Conservation (phyloP, 495 filamentous ascomycete species). For the Podospora pseudoanserina region DNA sequence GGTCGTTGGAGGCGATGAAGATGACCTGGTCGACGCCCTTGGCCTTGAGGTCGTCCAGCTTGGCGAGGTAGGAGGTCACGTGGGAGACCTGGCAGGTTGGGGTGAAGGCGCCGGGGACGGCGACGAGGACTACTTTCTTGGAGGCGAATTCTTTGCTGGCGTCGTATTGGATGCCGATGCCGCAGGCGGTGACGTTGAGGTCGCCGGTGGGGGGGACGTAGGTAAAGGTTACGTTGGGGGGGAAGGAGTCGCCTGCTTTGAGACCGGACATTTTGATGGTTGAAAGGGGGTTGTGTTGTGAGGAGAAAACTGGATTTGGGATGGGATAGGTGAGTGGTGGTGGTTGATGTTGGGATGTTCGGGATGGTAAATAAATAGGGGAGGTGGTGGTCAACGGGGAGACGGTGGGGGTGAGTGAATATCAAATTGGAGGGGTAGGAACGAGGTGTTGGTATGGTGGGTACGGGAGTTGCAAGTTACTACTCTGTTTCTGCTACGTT, state of each 20-base stretch:
- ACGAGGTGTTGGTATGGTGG: background rate
- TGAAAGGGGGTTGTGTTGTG: background rate
- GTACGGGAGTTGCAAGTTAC: background rate
- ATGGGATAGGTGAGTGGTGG: background rate
- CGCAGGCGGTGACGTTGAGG: constrained; percentile 66
- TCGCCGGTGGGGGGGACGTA: constrained; percentile 70
- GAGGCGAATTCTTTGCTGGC: constrained; percentile 80
- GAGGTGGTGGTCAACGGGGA: background rate
- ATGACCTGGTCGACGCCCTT: constrained; percentile 86
- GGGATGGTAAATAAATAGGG: background rate
- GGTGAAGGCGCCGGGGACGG: constrained; percentile 93
- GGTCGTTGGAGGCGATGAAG: constrained; percentile 86
- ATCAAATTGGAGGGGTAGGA: background rate
- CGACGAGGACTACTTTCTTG: constrained; percentile 90
- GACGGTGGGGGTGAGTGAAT: background rate
- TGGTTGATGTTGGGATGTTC: background rate
- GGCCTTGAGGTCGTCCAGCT: constrained; percentile 64
- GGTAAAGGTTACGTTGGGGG: constrained; percentile 71
- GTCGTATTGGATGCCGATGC: constrained; percentile 73
- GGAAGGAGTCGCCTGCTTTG: constrained; percentile 80
- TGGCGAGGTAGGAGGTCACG: constrained; percentile 79
- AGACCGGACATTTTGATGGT: constrained; percentile 62
- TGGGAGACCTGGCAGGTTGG: constrained; percentile 86
- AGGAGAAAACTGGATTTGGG: background rate
- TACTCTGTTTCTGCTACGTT: background rate